Percentiles rank a stretch among this genome's conserved stretches.
These are phyloP conservation scores for Mytilinidion resinicola DNA, from an alignment of 495 filamentous ascomycete species.

Conservation along the genomic window DNA sequence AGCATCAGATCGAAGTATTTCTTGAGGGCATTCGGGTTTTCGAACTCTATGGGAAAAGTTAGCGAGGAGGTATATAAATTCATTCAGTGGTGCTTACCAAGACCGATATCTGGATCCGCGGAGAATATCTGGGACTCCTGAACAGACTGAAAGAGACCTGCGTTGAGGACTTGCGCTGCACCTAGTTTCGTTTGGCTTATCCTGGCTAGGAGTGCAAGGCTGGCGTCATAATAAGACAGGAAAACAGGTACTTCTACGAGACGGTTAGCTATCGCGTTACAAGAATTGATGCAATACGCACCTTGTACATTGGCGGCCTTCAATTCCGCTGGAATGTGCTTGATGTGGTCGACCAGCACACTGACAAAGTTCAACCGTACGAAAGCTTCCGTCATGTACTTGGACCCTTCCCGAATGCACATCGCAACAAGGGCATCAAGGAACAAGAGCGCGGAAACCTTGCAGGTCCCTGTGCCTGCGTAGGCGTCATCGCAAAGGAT, in stretches of 20 bases:
- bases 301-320: conserved; percentile 45
- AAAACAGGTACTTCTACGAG: conserved; percentile 30
- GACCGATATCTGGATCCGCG: conserved; percentile 87
- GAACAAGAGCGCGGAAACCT: conserved; percentile 75
- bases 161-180: conserved; percentile 72
- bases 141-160: conserved; percentile 80
- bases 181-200: conserved; percentile 73
- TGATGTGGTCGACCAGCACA: conserved; percentile 78
- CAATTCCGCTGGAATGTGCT: conserved; percentile 62
- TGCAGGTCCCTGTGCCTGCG: conserved; percentile 69
- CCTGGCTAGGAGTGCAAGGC: conserved; percentile 75
- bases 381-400: conserved; percentile 68
- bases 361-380: conserved; percentile 82
- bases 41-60: conserved; percentile 44
- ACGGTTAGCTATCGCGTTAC: neutral
- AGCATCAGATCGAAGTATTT: conserved; percentile 80
- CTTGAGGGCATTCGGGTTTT: conserved; percentile 62
- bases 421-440: conserved; percentile 63
- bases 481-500: conserved; percentile 91
- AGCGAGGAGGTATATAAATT: neutral
- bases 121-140: conserved; percentile 74
- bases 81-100: conserved; percentile 47
- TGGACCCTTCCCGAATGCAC: conserved; percentile 56
- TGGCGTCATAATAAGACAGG: conserved; percentile 60
- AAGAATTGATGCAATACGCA: conserved; percentile 30